phyloP scores from a whole-genome alignment of 2,329 filamentous ascomycete species.

The Pochonia chlamydosporia region DNA sequence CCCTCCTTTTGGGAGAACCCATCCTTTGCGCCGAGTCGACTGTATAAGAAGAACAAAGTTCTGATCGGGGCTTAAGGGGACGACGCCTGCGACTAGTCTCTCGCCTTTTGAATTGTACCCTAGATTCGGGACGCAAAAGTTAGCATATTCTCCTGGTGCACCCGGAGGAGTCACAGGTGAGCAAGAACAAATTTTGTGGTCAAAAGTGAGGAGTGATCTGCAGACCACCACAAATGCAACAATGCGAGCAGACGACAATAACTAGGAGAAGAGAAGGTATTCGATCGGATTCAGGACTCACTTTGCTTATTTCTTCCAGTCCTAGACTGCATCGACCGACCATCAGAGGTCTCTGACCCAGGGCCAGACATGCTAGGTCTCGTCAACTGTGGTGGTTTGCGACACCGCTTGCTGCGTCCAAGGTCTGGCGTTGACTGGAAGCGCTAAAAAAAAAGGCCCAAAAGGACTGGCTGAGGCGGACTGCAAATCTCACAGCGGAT shows the following conservation, averaged over 20 bases:
- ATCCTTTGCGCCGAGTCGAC: constrained; percentile 82
- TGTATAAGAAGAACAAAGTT: constrained; percentile 88
- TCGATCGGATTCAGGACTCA: constrained; percentile 43
- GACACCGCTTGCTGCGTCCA: constrained; percentile 1
- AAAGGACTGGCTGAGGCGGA: constrained; percentile 4
- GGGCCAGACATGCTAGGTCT: constrained; percentile 28
- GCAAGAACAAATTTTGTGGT: not conserved
- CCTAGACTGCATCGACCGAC: constrained; percentile 64
- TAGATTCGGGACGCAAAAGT: constrained; percentile 34
- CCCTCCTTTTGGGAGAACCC: constrained; percentile 96
- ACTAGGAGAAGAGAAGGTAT: not conserved
- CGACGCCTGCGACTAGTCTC: constrained; percentile 89
- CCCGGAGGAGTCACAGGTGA: constrained; percentile 2
- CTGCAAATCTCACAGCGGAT: constrained; percentile 9
- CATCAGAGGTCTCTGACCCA: constrained; percentile 28
- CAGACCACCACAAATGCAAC: not conserved
- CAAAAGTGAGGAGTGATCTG: not conserved
- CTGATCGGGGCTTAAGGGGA: constrained; percentile 81
- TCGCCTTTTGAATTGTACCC: constrained; percentile 91
- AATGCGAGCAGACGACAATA: no score
- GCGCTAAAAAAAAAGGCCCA: not conserved
- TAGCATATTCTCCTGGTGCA: constrained; percentile 1
- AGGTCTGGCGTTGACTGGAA: constrained; percentile 3
- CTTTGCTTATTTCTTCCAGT: constrained; percentile 74
- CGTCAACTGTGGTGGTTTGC: constrained; percentile 9